Evolutionary conservation across 306 rosid species (phyloP).

Genomic region (Comarum palustre): DNA sequence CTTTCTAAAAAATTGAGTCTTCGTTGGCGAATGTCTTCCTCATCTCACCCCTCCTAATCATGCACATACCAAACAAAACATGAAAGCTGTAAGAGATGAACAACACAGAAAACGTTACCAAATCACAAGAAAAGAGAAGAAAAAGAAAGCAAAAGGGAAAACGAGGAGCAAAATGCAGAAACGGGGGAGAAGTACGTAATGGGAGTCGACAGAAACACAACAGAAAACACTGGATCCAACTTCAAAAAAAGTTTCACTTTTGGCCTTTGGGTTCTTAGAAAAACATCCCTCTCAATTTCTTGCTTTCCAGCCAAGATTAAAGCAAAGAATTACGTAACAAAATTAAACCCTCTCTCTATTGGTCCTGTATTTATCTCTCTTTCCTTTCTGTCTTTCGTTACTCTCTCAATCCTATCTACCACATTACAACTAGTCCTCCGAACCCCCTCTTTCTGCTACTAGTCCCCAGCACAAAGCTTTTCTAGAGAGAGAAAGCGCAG

Average conservation of each 20-base stretch:
- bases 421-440: neutral
- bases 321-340: neutral
- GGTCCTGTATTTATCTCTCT: conserved; percentile 15
- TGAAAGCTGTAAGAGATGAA: neutral
- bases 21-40: neutral
- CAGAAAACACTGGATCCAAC: conserved; percentile 44
- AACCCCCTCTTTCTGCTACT: conserved; percentile 16
- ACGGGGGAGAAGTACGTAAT: conserved; percentile 17
- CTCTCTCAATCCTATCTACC: neutral
- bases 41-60: neutral
- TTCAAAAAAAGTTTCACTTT: conserved; percentile 23
- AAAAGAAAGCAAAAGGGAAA: neutral
- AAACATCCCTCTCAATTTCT: conserved; percentile 32
- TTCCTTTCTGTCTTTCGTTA: neutral
- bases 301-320: conserved; percentile 40
- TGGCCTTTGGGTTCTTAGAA: neutral
- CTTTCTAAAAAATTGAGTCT: neutral
- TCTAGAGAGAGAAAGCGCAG: neutral
- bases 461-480: neutral
- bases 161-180: neutral
- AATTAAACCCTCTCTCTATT: conserved; percentile 5
- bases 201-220: conserved; percentile 18
- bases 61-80: neutral
- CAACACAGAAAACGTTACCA: neutral
- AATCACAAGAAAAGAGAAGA: neutral